Evolutionary conservation across 768 basidiomycete species (phyloP).

Genomic region (Dentipellis sp.): DNA sequence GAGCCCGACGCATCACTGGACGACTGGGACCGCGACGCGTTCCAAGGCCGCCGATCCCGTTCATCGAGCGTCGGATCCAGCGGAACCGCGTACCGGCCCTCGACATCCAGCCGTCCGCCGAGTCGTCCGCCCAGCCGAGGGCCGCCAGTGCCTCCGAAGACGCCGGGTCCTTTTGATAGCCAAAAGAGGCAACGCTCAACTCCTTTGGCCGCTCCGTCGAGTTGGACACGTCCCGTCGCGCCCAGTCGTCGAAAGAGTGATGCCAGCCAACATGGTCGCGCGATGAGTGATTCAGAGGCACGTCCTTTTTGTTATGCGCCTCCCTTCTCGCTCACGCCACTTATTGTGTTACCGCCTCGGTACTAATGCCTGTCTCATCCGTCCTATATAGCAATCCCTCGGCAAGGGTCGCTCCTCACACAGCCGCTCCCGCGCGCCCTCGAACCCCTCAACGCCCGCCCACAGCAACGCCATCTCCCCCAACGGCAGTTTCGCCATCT

Average conservation of each 20-base stretch:
- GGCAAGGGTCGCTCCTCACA: conserved; percentile 20
- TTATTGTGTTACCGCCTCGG: background rate
- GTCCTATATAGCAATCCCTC: conserved; percentile 23
- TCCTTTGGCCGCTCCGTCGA: conserved; percentile 64
- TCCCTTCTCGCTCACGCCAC: background rate
- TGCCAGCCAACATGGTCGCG: conserved; percentile 44
- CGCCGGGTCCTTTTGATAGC: conserved; percentile 53
- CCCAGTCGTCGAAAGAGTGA: conserved; percentile 65
- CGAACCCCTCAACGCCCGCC: conserved; percentile 47
- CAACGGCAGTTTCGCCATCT: conserved; percentile 22
- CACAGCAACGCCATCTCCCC: background rate
- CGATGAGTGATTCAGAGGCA: conserved; percentile 69
- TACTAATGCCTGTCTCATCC: too few species aligned
- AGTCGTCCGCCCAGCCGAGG: conserved; percentile 49
- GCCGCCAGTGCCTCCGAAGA: conserved; percentile 43
- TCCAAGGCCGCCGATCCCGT: conserved; percentile 28
- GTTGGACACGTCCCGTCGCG: conserved; percentile 64
- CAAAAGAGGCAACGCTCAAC: conserved; percentile 63
- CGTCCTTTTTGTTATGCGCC: conserved; percentile 12
- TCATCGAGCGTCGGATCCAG: conserved; percentile 51
- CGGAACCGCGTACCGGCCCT: conserved; percentile 18
- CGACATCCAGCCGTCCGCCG: conserved; percentile 27
- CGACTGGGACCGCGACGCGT: background rate
- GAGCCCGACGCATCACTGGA: conserved; percentile 19
- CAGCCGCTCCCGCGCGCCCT: conserved; percentile 54